These are phyloP conservation scores for Fusarium lateritium DNA, from an alignment of 2,329 filamentous ascomycete genomes.

Conservation along the genomic window DNA sequence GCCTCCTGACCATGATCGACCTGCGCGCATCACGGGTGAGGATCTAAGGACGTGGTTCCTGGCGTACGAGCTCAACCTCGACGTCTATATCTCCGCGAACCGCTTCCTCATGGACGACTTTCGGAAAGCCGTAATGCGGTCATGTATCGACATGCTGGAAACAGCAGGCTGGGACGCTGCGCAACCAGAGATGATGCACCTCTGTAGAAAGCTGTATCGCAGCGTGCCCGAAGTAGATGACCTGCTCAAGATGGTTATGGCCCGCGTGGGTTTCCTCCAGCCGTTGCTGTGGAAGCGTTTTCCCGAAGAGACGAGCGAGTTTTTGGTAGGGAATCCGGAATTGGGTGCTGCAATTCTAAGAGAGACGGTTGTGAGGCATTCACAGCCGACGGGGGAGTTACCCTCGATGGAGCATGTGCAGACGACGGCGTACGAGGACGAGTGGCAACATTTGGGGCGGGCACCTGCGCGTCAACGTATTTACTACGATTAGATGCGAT, in stretches of 20 bases:
- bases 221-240: slow-evolving; percentile 61
- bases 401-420: slow-evolving; percentile 60
- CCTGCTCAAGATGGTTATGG: slow-evolving; percentile 64
- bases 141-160: slow-evolving; percentile 63
- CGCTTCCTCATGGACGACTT: slow-evolving; percentile 64
- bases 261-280: slow-evolving; percentile 64
- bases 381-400: slow-evolving; percentile 53
- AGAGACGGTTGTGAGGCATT: slow-evolving; percentile 62
- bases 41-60: slow-evolving; percentile 65
- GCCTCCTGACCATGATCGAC: slow-evolving; percentile 4
- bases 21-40: slow-evolving; percentile 57
- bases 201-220: slow-evolving; percentile 60
- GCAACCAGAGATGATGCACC: slow-evolving; percentile 59
- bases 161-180: slow-evolving; percentile 60
- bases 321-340: slow-evolving; percentile 62
- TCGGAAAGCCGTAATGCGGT: slow-evolving; percentile 59
- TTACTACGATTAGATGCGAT: not conserved
- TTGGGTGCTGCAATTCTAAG: slow-evolving; percentile 62
- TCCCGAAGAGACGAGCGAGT: slow-evolving; percentile 59
- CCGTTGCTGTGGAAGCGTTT: slow-evolving; percentile 59
- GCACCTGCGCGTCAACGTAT: slow-evolving; percentile 6
- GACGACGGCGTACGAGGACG: slow-evolving; percentile 23
- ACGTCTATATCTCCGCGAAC: slow-evolving; percentile 66
- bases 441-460: slow-evolving; percentile 25
- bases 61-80: slow-evolving; percentile 62